A percentile compares a stretch with the other conserved stretches of the same genome.
phyloP scores from a whole-genome alignment of 345 rosid genomes.

The Heritiera littoralis region DNA sequence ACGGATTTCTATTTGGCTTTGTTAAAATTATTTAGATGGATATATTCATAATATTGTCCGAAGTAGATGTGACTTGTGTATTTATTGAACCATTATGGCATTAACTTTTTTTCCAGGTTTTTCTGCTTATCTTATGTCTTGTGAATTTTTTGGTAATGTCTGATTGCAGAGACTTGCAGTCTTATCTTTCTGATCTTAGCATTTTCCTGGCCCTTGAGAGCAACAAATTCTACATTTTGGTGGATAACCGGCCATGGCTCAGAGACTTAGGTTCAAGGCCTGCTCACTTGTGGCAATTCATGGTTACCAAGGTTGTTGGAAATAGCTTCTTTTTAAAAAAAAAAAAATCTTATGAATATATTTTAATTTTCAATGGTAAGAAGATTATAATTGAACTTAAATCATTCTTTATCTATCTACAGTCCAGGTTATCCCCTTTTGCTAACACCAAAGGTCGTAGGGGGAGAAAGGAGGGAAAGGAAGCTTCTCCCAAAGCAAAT shows the following conservation, averaged over 20 bases:
- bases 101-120: neutral
- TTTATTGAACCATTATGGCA: neutral
- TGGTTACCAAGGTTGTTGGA: slow-evolving; percentile 92
- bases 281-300: slow-evolving; percentile 88
- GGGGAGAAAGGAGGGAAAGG: slow-evolving; percentile 45
- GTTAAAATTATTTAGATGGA: neutral
- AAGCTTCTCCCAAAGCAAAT: slow-evolving; percentile 35
- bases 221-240: slow-evolving; percentile 78
- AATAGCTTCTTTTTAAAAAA: neutral
- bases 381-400: slow-evolving; percentile 14
- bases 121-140: neutral
- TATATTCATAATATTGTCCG: neutral
- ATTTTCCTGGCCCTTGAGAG: slow-evolving; percentile 79
- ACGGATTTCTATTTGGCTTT: neutral
- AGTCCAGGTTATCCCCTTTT: slow-evolving; percentile 98
- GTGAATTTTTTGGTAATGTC: slow-evolving; percentile 16
- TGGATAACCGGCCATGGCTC: slow-evolving; percentile 94
- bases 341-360: too few species aligned
- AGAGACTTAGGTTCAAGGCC: slow-evolving; percentile 58
- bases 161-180: slow-evolving; percentile 88
- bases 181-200: slow-evolving; percentile 89
- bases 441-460: slow-evolving; percentile 73
- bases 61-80: too few species aligned
- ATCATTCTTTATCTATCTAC: slow-evolving; percentile 33
- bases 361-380: neutral